A percentile compares a stretch with the other conserved stretches of the same genome.
These are phyloP conservation scores for Sordaria brevicollis DNA, from an alignment of 495 filamentous ascomycete species.

Conservation along the genomic window DNA sequence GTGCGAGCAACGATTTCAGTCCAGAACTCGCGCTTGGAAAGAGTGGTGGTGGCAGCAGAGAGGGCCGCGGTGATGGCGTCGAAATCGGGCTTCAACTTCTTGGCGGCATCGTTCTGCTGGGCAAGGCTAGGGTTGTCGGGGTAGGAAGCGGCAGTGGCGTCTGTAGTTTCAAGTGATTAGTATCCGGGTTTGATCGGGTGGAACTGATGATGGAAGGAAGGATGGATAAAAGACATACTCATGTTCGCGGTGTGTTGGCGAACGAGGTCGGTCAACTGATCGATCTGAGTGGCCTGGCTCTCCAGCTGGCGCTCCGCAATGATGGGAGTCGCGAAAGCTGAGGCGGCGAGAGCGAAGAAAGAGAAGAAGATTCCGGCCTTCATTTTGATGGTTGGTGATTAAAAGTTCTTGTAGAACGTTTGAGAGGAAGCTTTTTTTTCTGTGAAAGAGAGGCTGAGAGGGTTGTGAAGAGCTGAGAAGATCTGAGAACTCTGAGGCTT, in stretches of 20 bases:
- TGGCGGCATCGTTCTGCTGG: slow-evolving; percentile 18
- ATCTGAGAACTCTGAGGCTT: background rate
- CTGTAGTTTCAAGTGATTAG: slow-evolving; percentile 3
- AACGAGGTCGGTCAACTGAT: slow-evolving; percentile 18
- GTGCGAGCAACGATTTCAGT: slow-evolving; percentile 3
- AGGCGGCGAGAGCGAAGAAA: slow-evolving; percentile 25
- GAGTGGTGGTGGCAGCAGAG: slow-evolving; percentile 11
- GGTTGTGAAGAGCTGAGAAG: background rate
- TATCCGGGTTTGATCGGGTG: no score
- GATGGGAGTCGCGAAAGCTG: slow-evolving; percentile 24
- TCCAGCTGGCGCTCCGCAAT: slow-evolving; percentile 15
- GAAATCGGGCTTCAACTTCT: slow-evolving; percentile 22
- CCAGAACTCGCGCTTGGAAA: slow-evolving; percentile 21
- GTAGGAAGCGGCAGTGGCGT: slow-evolving; percentile 15
- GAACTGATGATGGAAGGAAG: background rate
- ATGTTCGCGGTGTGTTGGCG: slow-evolving; percentile 25
- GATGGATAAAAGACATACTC: slow-evolving; percentile 16
- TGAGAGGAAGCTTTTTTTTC: background rate
- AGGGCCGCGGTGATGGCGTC: slow-evolving; percentile 24
- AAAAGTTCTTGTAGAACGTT: background rate
- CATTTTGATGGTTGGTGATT: slow-evolving; percentile 17
- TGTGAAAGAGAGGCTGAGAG: background rate
- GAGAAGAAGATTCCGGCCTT: slow-evolving; percentile 23
- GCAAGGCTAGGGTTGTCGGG: slow-evolving; percentile 13
- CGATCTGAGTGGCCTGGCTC: slow-evolving; percentile 22